Percentiles rank a stretch among this genome's conserved stretches.
These are phyloP conservation scores for Lasiosphaeris hirsuta DNA, from an alignment of 495 filamentous ascomycete species.

Conservation along the genomic window DNA sequence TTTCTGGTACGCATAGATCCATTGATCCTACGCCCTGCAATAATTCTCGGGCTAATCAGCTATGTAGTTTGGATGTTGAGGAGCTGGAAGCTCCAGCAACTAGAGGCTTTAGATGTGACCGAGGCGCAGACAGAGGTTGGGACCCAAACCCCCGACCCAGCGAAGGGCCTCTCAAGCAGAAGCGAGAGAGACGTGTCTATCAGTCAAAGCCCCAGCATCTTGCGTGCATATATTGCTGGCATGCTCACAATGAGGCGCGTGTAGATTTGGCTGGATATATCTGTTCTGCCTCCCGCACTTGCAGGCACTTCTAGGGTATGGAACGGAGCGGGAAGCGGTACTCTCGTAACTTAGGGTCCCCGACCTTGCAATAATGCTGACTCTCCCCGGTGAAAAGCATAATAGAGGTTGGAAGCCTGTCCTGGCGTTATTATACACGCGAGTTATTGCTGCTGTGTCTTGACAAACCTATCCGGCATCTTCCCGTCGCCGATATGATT, in stretches of 20 bases:
- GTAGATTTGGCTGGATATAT: conserved; percentile 1
- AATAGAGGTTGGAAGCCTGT: conserved; percentile 74
- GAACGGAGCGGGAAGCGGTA: conserved; percentile 3
- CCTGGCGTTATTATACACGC: neutral
- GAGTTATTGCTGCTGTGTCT: neutral
- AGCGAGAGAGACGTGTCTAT: conserved; percentile 12
- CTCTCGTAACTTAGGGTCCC: conserved; percentile 82
- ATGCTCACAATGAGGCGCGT: conserved; percentile 19
- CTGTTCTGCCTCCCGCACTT: too few species aligned
- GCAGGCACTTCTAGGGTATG: neutral
- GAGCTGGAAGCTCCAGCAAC: conserved; percentile 43
- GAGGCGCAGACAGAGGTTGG: conserved; percentile 29
- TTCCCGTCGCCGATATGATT: conserved; percentile 78
- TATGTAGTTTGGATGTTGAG: conserved; percentile 36
- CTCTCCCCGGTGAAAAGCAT: conserved; percentile 67
- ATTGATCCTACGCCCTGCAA: neutral
- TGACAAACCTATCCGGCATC: conserved; percentile 65
- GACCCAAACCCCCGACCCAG: conserved; percentile 19
- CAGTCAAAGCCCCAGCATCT: conserved; percentile 3
- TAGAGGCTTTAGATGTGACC: conserved; percentile 28
- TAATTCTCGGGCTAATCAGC: neutral
- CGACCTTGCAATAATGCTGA: conserved; percentile 85
- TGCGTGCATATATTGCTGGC: conserved; percentile 9
- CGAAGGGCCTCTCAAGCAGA: neutral
- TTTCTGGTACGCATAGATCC: conserved; percentile 30